Base-by-base conservation (phyloP, 805 yeast genomes). In the Ogataea polymorpha region DNA sequence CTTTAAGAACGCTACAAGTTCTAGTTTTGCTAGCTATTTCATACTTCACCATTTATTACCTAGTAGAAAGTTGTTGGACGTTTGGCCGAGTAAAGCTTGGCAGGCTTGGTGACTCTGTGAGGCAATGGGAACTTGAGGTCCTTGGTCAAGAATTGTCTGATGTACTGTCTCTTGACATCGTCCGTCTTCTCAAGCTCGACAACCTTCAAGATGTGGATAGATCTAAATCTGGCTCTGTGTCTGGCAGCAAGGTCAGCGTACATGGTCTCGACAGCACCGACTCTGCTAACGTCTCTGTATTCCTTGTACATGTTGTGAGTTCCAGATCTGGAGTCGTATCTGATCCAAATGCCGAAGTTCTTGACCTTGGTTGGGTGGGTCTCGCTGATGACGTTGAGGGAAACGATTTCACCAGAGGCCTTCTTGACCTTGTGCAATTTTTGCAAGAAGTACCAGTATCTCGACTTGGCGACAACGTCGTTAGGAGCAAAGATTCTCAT, bases 271-370 rank as follows among this genome's bases (percentile, higher is more conserved):
- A 93, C 97, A 62, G 98, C 99, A 73, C 87, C 96, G 55, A 89
- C 95, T 81, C 99, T 93, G 80, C 96, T 77, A 64, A 91, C 95
- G 66, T 91, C 99, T 78, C 99, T 89, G 93, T 88, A 87, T 81
- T 93, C 99, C 83, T 93, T 93, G 96, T 93, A 93, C 97, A 93
- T 93, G 95, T 93, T 93, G 95, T 93, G 99, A 68, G 96, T 90
- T 80, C 99, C 99, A 61, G 99, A 93, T 86, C 99, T 95, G 59
- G 99, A 93, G 72, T 93, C 99, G 86, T 93, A 93, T 82, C 99
- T 90, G 73, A 93, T 86, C 99, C 99, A 93, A 79, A 93, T 74
- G 80, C 97, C 99, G 71, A 90, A 93, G 87, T 90, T 93, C 90
- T 93, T 93, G 69, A 93, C 98, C 82, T 87, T 90, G 77, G 96